Evolutionary conservation across 78 protist species (phyloP), one percentile per base, ranked within the genome.

Genomic region (Emiliania huxleyi): DNA sequence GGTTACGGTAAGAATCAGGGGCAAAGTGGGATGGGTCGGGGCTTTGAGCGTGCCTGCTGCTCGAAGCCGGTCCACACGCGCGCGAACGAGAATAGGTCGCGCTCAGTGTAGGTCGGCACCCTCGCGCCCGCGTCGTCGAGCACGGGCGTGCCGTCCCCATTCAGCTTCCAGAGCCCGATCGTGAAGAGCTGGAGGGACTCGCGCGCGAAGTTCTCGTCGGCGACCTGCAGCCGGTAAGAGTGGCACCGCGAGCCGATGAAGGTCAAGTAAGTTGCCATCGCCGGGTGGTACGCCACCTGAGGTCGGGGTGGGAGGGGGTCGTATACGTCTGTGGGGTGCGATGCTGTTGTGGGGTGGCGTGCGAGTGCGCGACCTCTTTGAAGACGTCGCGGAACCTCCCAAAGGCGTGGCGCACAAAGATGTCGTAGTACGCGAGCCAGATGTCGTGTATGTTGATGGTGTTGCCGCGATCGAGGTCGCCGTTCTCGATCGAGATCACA

Each of bases 141-240:
- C 38, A 22, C 25, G 37, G 1, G 23, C 11, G 81, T 90, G 92
- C 92, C 92, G 44, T 90, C 79, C 29, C 2, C 45, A 12, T 37
- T 2, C 48, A 90, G 37, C 45, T 90, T 29, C 49, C 42, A 56
- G 23, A 56, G 38, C 21, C 92, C 92, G 35, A 90, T 90, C 79
- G 92, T n/a, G 69, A 90, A 90, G 25, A 90, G 79, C 92, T 90
- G 92, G 79, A 69, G 37, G 48, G 25, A 0, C 92, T 90, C 92
- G 38, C 92, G 92, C 92, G 92, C 92, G 42, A n/a, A 90, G 79
- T 90, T 90, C 73, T 90, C 92, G 73, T 90, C 92, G 48, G 92
- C 43, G 37, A 43, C 6, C 33, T 2, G 55, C 18, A 46, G 56
- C 79, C 46, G 6, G 48, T 12, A 0, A 5, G 92, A 35, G 92